Conservation (phyloP, 139 green algal genomes). For the Chlorella vulgaris region DNA sequence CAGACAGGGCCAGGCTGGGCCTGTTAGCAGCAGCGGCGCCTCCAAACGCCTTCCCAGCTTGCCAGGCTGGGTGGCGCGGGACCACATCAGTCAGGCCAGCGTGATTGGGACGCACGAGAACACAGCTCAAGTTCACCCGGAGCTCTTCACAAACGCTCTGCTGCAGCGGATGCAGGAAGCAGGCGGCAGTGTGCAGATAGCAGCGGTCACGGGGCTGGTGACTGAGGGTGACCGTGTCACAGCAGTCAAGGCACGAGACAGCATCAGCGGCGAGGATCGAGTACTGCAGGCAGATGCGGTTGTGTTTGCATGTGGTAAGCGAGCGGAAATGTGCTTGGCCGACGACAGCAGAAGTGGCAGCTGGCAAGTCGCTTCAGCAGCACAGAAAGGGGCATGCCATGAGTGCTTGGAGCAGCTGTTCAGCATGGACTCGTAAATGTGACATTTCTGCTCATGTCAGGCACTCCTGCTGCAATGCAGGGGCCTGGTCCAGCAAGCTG, state of each 20-base stretch:
- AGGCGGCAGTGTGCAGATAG: constrained; percentile 52
- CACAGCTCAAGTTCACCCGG: constrained; percentile 80
- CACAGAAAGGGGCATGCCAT: too few species aligned
- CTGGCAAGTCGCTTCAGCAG: too few species aligned
- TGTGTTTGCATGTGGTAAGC: constrained; percentile 73
- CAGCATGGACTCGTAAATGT: neutral
- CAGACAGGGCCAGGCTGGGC: neutral
- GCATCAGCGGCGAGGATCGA: neutral
- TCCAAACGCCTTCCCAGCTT: constrained; percentile 4
- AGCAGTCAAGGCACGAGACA: constrained; percentile 15
- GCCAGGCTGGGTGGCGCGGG: constrained; percentile 50
- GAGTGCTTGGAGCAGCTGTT: neutral
- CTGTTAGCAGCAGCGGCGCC: neutral
- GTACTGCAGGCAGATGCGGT: constrained; percentile 59
- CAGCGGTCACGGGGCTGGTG: constrained; percentile 51
- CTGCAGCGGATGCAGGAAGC: constrained; percentile 49
- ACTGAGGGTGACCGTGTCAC: constrained; percentile 37
- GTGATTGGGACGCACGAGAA: constrained; percentile 57
- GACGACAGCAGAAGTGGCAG: too few species aligned
- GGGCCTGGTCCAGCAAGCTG: constrained; percentile 67
- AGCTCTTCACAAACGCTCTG: constrained; percentile 70
- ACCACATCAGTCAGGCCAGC: constrained; percentile 10
- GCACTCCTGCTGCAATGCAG: too few species aligned
- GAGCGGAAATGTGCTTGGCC: neutral
- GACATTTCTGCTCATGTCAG: too few species aligned